These are phyloP conservation scores for Polyporus tsugae DNA, from an alignment of 1,284 basidiomycete genomes.

Conservation along the genomic window DNA sequence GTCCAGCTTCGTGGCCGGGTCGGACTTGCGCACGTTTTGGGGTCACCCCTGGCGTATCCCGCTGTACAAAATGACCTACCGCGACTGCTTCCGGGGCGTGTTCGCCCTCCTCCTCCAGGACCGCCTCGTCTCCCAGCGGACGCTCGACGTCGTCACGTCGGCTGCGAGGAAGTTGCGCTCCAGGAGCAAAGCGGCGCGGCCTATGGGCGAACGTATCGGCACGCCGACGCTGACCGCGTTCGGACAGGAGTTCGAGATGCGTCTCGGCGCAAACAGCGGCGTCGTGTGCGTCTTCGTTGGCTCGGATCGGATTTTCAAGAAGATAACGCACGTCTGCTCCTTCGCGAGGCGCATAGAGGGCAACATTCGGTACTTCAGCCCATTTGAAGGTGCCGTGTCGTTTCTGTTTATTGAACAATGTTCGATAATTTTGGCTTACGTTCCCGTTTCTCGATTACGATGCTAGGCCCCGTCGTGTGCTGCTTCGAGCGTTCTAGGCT, in stretches of 20 bases:
- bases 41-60: background rate
- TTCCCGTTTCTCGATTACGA: background rate
- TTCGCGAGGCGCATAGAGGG: background rate
- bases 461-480: background rate
- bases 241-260: background rate
- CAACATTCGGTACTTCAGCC: background rate
- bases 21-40: background rate
- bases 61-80: background rate
- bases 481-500: background rate
- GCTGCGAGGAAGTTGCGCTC: too few species aligned
- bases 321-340: background rate
- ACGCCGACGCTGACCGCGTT: background rate
- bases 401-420: background rate
- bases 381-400: background rate
- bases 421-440: background rate
- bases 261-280: background rate
- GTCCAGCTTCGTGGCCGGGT: background rate
- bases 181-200: background rate
- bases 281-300: background rate
- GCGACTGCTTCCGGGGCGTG: background rate
- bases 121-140: background rate
- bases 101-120: background rate
- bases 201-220: too few species aligned
- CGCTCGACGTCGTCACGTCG: background rate
- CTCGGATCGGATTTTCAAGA: background rate